Base-by-base conservation (phyloP, 1,284 basidiomycete genomes). In the Trichosporon sp. region DNA sequence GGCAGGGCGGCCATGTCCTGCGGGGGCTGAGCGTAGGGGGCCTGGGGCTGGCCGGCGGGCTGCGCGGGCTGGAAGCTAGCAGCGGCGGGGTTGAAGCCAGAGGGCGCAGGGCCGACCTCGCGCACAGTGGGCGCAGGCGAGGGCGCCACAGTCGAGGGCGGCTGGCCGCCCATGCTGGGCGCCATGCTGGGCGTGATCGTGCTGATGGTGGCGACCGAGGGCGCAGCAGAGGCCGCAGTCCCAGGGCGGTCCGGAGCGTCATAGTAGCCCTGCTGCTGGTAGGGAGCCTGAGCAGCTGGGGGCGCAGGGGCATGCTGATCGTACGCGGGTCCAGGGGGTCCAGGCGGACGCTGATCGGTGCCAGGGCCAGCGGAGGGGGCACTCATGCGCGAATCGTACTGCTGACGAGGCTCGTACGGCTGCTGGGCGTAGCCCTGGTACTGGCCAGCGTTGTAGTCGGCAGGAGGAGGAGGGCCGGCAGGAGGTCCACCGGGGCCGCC, bases 131-230 rank as follows among this genome's bases (percentile, higher is more conserved):
- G 56, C 2, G 56, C 56, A n/a, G 56, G 56, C 15, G 56, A 60
- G 27, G 56, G 56, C 15, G 56, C 56, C 11, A 31, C 56, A 18
- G 56, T 60, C 21, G 56, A 60, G 21, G 56, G 56, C 27, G 56
- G 12, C n/a, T n/a, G n/a, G 15, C 9, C 15, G 23, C 56, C 56
- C 56, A 60, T 60, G 27, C 56, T 60, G 56, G 56, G 56, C 18
- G 56, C 56, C 56, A 60, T 60, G 56, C 56, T 60, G 56, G 56
- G 56, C 27, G 56, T 60, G 56, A 60, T 60, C 6, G 56, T 60
- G 27, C 56, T 60, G 56, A 60, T 60, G 27, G 56, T 60, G 3
- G 56, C 56, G 31, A 60, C 56, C 2, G 56, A 60, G 27, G 56
- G 27, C 13, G 56, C 29, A 32, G 29, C 27, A 13, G 56, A 60